A percentile compares a stretch with the other conserved stretches of the same genome.
Evolutionary conservation across 495 filamentous ascomycete genomes (phyloP).

Genomic region (Chaetomium cochliodes): DNA sequence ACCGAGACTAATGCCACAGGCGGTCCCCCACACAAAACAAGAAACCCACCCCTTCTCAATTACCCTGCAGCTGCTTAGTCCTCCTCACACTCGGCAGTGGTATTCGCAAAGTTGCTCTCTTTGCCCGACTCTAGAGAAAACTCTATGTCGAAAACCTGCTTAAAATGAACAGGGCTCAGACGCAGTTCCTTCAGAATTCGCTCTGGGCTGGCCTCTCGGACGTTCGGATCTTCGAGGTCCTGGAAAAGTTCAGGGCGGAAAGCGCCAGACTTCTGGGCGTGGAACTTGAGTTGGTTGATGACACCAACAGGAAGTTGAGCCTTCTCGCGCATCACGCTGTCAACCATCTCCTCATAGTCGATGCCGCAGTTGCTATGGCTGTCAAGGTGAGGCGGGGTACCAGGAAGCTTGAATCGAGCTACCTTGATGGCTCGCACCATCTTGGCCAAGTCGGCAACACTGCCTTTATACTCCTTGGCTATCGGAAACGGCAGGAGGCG

Average conservation of each 20-base stretch:
- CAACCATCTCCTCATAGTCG: conserved; percentile 13
- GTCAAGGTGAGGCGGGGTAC: conserved; percentile 18
- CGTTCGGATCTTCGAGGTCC: conserved; percentile 11
- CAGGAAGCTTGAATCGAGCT: conserved; percentile 23
- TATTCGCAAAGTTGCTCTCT: background rate
- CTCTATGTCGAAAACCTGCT: conserved; percentile 13
- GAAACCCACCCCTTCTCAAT: background rate
- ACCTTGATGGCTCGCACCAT: conserved; percentile 21
- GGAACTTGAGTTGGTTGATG: conserved; percentile 21
- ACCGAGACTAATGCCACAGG: background rate
- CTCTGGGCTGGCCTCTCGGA: background rate
- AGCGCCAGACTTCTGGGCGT: conserved; percentile 18
- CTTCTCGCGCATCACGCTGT: background rate
- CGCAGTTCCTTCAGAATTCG: background rate
- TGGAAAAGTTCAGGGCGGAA: conserved; percentile 13
- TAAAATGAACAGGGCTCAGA: conserved; percentile 4
- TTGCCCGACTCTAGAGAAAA: background rate
- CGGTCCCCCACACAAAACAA: background rate
- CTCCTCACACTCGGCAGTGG: background rate
- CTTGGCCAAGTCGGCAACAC: conserved; percentile 12
- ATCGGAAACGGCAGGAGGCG: conserved; percentile 20
- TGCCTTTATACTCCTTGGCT: conserved; percentile 19
- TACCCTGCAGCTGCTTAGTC: background rate
- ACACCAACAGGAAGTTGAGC: background rate
- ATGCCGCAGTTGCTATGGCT: conserved; percentile 28